Conservation (phyloP, 495 filamentous ascomycete genomes). For the Talaromyces wortmannii region DNA sequence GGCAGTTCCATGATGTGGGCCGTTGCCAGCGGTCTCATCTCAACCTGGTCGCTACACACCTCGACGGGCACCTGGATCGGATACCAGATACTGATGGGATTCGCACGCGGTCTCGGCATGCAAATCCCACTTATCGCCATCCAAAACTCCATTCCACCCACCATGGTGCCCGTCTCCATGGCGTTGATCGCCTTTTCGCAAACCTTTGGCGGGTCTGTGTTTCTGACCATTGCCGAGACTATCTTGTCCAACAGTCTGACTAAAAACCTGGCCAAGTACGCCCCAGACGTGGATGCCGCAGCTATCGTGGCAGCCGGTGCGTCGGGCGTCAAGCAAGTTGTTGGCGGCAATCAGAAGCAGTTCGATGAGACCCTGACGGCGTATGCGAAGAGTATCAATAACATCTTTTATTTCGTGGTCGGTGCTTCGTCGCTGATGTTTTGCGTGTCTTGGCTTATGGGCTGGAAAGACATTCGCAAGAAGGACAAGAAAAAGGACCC, state of each 20-base stretch:
- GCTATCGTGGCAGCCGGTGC: conserved; percentile 52
- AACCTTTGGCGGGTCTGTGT: conserved; percentile 58
- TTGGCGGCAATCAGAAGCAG: conserved; percentile 23
- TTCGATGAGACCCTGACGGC: conserved; percentile 48
- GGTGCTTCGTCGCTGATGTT: conserved; percentile 10
- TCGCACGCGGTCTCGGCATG: conserved; percentile 38
- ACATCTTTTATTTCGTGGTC: conserved; percentile 32
- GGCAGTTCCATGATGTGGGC: conserved; percentile 14
- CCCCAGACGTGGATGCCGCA: conserved; percentile 23
- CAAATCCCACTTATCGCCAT: conserved; percentile 41
- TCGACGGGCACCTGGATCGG: conserved; percentile 42
- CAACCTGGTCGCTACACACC: conserved; percentile 37
- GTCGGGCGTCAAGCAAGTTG: conserved; percentile 27
- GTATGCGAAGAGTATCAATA: conserved; percentile 37
- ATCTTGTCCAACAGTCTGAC: conserved; percentile 59
- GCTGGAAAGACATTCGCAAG: conserved; percentile 46
- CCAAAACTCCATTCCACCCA: conserved; percentile 39
- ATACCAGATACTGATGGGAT: conserved; percentile 48
- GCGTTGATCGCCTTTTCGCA: conserved; percentile 43
- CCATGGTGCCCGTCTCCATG: conserved; percentile 42
- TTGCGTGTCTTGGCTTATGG: conserved; percentile 39
- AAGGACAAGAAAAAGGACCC: conserved; percentile 16
- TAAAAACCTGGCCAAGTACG: conserved; percentile 31
- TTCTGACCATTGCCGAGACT: conserved; percentile 59
- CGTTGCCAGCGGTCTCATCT: conserved; percentile 43